Base-by-base conservation (phyloP, 495 filamentous ascomycete genomes). In the Lepraria neglecta region DNA sequence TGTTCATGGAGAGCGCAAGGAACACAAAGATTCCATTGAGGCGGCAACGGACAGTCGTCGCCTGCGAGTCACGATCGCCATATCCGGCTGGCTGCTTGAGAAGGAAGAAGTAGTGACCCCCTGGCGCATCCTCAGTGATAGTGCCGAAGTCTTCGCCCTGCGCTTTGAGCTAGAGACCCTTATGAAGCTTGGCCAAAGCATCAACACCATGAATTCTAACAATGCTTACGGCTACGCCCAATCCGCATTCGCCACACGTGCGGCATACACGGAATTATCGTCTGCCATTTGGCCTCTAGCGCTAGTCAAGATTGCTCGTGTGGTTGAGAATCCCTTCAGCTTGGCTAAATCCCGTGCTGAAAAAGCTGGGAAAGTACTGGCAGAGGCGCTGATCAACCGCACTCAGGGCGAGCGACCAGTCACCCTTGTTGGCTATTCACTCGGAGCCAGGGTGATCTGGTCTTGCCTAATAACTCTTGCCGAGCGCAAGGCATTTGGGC, bases 311-410 rank as follows among this genome's bases (percentile, higher is more conserved):
- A 79, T 92, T 51, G 84, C 87, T 58, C 81, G 87, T 38, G 76
- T 96, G 28, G 82, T 96, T 35, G 94, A 97, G 67, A 96, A 95
- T 71, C 90, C 90, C 0, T 98, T 95, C 80, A 88, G 80, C 58
- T 79, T 94, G 38, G 90, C 86, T 11, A 92, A 89, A 71, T 77
- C 84, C 33, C 81, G 91, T 53, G 84, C 89, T 24, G 91, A 97
- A 67, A 97, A 97, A 74, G 87, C 90, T 1, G 94, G 94, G 0
- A 74, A 82, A 40, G 84, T 90, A 14, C 82, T 98, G 0, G 92
- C 92, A 4, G 92, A 98, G 70, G 85, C 90, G 15, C 74, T 98
- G 54, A 88, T 94, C 64, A 92, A 88, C 73, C 90, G 87, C 65
- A 85, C 86, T 1, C 92, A 95, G 67, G 94, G 94, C 15, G 90